A percentile compares a stretch with the other conserved stretches of the same genome.
Conservation (phyloP, 1,139 yeast species). For the Saccharomyces hybrid region DNA sequence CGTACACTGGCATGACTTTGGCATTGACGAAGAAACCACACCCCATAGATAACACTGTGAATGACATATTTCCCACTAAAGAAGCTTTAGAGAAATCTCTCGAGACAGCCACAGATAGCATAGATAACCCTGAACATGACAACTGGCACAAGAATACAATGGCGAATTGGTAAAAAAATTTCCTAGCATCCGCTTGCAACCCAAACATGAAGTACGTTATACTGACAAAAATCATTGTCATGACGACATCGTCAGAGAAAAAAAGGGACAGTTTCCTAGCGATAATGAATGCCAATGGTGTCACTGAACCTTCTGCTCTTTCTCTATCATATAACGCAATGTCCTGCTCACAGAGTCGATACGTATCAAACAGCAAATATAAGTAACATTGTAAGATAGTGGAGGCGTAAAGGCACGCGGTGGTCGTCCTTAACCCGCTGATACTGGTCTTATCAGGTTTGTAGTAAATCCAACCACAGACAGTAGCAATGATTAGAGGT, state of each 20-base stretch:
- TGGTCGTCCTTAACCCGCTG: slow-evolving; percentile 60
- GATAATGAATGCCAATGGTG: slow-evolving; percentile 50
- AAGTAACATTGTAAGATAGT: slow-evolving; percentile 62
- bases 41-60: slow-evolving; percentile 68
- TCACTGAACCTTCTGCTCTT: slow-evolving; percentile 58
- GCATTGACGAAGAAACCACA: slow-evolving; percentile 80
- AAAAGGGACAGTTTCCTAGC: slow-evolving; percentile 64
- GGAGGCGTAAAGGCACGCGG: slow-evolving; percentile 58
- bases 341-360: slow-evolving; percentile 62
- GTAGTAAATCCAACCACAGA: slow-evolving; percentile 72
- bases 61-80: slow-evolving; percentile 53
- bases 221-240: slow-evolving; percentile 50
- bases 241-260: slow-evolving; percentile 60
- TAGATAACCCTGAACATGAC: slow-evolving; percentile 25
- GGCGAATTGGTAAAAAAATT: slow-evolving; percentile 59
- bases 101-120: slow-evolving; percentile 44
- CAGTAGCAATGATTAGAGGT: slow-evolving; percentile 47
- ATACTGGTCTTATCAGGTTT: slow-evolving; percentile 49
- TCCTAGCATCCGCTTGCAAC: slow-evolving; percentile 41
- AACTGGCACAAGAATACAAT: slow-evolving; percentile 48
- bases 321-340: slow-evolving; percentile 67
- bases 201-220: slow-evolving; percentile 79
- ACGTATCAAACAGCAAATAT: slow-evolving; percentile 63
- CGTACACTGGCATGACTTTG: slow-evolving; percentile 72
- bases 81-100: slow-evolving; percentile 62